Conservation (phyloP, 139 green algal genomes). For the Micractinium sp. region DNA sequence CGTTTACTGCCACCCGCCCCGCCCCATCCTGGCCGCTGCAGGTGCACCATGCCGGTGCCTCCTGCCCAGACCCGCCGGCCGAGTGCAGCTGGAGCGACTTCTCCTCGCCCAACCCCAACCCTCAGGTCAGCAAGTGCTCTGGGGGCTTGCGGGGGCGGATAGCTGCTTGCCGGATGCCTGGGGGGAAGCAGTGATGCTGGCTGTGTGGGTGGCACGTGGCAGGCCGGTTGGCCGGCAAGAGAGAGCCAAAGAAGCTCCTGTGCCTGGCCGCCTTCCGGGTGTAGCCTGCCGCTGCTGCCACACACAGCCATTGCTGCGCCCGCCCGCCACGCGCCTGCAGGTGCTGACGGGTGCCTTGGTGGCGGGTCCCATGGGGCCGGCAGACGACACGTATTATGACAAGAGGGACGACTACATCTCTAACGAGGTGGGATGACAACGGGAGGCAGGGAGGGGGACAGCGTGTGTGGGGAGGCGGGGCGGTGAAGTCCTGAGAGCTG, state of each 20-base stretch:
- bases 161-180: background rate
- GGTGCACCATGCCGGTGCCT: conserved; percentile 52
- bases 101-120: conserved; percentile 16
- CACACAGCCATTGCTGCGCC: no score
- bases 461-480: background rate
- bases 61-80: conserved; percentile 45
- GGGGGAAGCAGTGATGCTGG: background rate
- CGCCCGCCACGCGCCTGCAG: background rate
- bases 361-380: conserved; percentile 12
- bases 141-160: background rate
- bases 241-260: background rate
- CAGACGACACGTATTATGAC: conserved; percentile 40
- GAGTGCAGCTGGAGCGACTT: conserved; percentile 28
- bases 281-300: no score
- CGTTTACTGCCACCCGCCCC: background rate
- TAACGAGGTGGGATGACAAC: conserved; percentile 44
- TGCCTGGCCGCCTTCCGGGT: no score
- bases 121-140: background rate
- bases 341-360: conserved; percentile 43
- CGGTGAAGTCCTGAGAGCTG: no score
- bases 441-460: no score
- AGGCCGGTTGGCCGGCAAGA: background rate
- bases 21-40: conserved; percentile 11
- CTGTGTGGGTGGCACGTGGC: no score
- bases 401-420: conserved; percentile 37